phyloP scores from a whole-genome alignment of 1,284 basidiomycete genomes.

The Agroathelia rolfsii region DNA sequence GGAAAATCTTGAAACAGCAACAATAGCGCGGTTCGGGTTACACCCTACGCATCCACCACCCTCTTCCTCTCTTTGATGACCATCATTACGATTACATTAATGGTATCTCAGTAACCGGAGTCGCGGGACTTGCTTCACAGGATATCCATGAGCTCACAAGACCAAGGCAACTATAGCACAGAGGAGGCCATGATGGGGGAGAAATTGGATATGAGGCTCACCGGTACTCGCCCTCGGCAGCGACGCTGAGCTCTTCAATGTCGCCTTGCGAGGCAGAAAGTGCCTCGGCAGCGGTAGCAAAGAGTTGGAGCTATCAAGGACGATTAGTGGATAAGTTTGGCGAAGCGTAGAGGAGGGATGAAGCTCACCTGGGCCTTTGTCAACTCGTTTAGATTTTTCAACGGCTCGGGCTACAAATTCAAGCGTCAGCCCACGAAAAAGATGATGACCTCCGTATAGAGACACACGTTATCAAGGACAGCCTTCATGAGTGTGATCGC shows the following conservation, averaged over 20 bases:
- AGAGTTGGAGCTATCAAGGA: slow-evolving; percentile 63
- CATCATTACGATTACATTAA: too few species aligned
- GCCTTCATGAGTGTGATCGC: slow-evolving; percentile 98
- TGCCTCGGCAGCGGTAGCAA: slow-evolving; percentile 78
- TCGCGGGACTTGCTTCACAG: too few species aligned
- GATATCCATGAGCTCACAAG: too few species aligned
- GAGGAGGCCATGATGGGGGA: not conserved
- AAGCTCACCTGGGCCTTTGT: slow-evolving; percentile 74
- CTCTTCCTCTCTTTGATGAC: too few species aligned
- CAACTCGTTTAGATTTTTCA: slow-evolving; percentile 89
- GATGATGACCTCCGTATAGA: not conserved
- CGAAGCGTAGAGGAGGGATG: not conserved
- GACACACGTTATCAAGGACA: slow-evolving; percentile 85
- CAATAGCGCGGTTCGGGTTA: too few species aligned
- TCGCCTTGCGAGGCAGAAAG: slow-evolving; percentile 78
- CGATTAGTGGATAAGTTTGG: not conserved
- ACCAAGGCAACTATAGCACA: too few species aligned
- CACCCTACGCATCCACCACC: too few species aligned
- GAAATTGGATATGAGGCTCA: slow-evolving; percentile 19
- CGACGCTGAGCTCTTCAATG: slow-evolving; percentile 82
- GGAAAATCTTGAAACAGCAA: too few species aligned
- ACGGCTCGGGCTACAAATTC: slow-evolving; percentile 72
- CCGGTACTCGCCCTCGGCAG: slow-evolving; percentile 90
- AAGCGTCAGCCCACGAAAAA: slow-evolving; percentile 3
- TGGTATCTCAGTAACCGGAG: too few species aligned